Evolutionary conservation across 1,284 basidiomycete species (phyloP).

Genomic region (Naganishia sp.): DNA sequence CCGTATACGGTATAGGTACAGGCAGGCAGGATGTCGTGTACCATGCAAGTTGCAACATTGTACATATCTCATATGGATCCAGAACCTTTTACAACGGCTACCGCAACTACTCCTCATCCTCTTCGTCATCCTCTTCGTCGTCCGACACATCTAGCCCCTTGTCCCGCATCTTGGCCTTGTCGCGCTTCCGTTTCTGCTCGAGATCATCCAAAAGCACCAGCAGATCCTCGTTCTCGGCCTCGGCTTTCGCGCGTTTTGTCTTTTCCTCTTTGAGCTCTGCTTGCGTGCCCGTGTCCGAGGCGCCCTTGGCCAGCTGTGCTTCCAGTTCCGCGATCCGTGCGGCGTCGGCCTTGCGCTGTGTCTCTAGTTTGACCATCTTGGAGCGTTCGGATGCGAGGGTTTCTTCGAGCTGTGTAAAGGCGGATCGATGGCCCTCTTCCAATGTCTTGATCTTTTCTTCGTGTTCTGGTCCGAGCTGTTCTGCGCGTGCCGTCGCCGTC

Average conservation of each 20-base stretch:
- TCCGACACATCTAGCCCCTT: constrained; percentile 85
- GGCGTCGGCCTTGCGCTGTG: background rate
- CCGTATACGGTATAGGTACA: constrained; percentile 28
- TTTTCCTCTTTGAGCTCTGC: constrained; percentile 61
- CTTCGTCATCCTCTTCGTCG: constrained; percentile 79
- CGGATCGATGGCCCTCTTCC: background rate
- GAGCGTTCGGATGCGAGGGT: constrained; percentile 4
- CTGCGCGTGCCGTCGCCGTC: background rate
- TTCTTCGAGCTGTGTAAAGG: background rate
- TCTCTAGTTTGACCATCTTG: constrained; percentile 22
- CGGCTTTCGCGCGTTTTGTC: constrained; percentile 71
- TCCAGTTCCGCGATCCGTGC: background rate
- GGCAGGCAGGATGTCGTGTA: background rate
- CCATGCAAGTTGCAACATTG: background rate
- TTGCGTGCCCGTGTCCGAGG: constrained; percentile 29
- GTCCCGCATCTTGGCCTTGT: constrained; percentile 73
- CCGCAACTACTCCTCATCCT: constrained; percentile 50
- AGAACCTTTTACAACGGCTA: background rate
- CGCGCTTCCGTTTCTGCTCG: constrained; percentile 74
- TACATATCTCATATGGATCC: background rate
- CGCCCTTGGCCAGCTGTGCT: constrained; percentile 12
- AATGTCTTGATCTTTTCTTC: constrained; percentile 3
- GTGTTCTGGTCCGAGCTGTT: constrained; percentile 2
- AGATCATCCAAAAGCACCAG: constrained; percentile 92
- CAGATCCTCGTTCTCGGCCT: constrained; percentile 93